Base-by-base conservation (phyloP, 352 stramenopile species). In the Phytophthora cajani region DNA sequence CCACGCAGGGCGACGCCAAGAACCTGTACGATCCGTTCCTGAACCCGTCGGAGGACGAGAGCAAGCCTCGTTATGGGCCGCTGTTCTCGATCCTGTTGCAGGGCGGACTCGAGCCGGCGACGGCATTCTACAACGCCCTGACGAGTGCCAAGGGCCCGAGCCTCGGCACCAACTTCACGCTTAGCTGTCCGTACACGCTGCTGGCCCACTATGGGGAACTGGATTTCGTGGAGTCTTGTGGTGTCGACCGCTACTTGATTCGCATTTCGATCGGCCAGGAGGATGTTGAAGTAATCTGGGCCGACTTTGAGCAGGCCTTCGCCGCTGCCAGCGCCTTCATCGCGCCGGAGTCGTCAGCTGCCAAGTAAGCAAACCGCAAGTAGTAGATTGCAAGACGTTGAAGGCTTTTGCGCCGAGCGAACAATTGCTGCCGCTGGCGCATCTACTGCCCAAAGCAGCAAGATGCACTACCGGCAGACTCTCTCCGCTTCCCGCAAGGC, bases 81-180 rank as follows among this genome's bases (percentile, higher is more conserved):
- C 68, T 98, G 47, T 78, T 98, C 16, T 97, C 89, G 1, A 82
- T 98, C 33, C 60, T 97, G 42, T 75, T 98, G 42, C 70, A 89
- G 55, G 88, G 88, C 25, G 85, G 84, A 21, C 63, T 89, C n/a
- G 61, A 81, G n/a, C 69, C 85, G 5, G 82, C 88, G 10, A 80
- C 85, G 67, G 81, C 79, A 7, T 98, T 98, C 61, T 98, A 97
- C 73, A 90, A 98, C 69, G 58, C 79, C 2, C 62, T 98, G 32
- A 80, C 82, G 42, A 74, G 96, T 38, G 90, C 89, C 27, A 98
- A 97, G 58, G 88, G 91, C 0, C 90, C 90, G 32, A 96, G 89
- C 38, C 86, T 98, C 21, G 95, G 95, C 40, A 98, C 94, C 1
- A 98, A 98, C 77, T 98, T 98, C 68, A 98, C 94, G 19, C 78